Conservation (phyloP, 257 asterid species). For the Nicotiana noctiflora region DNA sequence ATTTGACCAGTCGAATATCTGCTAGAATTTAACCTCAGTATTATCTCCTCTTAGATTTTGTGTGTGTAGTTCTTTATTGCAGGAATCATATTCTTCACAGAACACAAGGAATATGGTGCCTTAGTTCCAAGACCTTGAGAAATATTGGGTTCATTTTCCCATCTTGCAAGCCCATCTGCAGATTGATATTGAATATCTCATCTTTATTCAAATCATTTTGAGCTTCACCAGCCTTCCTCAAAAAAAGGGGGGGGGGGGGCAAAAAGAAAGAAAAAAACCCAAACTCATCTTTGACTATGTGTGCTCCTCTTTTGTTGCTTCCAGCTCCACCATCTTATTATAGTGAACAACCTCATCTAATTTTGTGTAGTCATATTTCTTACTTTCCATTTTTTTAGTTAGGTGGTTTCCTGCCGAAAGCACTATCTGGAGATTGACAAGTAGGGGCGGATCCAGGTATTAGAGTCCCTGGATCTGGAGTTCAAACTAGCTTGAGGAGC, state of each 20-base stretch:
- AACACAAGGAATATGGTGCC: not conserved
- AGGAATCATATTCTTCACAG: slow-evolving; percentile 1
- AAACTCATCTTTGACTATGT: not conserved
- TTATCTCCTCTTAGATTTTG: not conserved
- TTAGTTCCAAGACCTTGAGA: not conserved
- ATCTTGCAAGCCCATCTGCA: not conserved
- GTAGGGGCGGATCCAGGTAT: not conserved
- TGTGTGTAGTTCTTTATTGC: slow-evolving; percentile 4
- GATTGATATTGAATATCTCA: not conserved
- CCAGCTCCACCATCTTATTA: not conserved
- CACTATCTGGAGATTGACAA: not conserved
- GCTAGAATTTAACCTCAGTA: not conserved
- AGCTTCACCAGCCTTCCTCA: not conserved
- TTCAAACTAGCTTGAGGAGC: not conserved
- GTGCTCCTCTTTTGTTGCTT: not conserved
- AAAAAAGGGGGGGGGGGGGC: no score
- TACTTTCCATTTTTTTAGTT: not conserved
- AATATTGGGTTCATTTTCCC: not conserved
- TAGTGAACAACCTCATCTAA: not conserved
- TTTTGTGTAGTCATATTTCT: not conserved
- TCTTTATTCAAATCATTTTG: not conserved
- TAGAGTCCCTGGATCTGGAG: not conserved
- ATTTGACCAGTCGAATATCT: not conserved
- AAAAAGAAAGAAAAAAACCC: not conserved
- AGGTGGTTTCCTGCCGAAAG: slow-evolving; percentile 6